Evolutionary conservation across 163 green algal genomes (phyloP).

Genomic region (Trebouxia gelatinosa): DNA sequence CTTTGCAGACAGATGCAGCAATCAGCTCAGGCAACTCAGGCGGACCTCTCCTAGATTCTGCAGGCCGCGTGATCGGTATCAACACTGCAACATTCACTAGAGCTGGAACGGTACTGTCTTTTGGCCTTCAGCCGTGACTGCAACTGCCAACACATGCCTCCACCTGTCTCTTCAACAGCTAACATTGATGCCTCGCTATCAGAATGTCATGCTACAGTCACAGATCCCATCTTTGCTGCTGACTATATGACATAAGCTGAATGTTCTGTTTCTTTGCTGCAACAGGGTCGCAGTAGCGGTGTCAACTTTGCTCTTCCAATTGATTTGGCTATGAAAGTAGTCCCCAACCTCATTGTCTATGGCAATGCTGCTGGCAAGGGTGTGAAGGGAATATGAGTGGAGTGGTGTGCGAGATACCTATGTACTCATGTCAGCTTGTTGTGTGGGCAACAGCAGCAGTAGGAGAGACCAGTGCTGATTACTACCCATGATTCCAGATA

Average conservation of each 20-base stretch:
- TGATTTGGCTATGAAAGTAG: constrained; percentile 55
- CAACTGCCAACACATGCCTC: too few relatives aligned
- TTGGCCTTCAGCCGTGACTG: background rate
- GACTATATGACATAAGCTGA: background rate
- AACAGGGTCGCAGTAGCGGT: constrained; percentile 62
- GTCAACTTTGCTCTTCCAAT: constrained; percentile 75
- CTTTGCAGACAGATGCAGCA: constrained; percentile 67
- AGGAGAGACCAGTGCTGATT: too few relatives aligned
- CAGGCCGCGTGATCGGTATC: constrained; percentile 61
- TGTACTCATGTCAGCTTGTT: too few relatives aligned
- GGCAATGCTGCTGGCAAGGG: constrained; percentile 52
- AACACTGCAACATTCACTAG: constrained; percentile 59
- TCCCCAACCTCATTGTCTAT: constrained; percentile 74
- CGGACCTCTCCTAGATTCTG: constrained; percentile 66
- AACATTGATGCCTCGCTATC: background rate
- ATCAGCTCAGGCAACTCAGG: constrained; percentile 69
- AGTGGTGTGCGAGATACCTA: too few relatives aligned
- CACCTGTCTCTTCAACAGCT: too few relatives aligned
- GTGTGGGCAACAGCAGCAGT: too few relatives aligned
- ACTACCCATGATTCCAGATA: too few relatives aligned
- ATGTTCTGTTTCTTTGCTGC: background rate
- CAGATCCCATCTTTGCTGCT: background rate
- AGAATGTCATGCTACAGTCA: background rate
- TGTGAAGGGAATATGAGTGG: constrained; percentile 17
- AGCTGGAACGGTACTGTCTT: constrained; percentile 36